Evolutionary conservation across 768 basidiomycete species (phyloP).

Genomic region (Cyathus striatus): DNA sequence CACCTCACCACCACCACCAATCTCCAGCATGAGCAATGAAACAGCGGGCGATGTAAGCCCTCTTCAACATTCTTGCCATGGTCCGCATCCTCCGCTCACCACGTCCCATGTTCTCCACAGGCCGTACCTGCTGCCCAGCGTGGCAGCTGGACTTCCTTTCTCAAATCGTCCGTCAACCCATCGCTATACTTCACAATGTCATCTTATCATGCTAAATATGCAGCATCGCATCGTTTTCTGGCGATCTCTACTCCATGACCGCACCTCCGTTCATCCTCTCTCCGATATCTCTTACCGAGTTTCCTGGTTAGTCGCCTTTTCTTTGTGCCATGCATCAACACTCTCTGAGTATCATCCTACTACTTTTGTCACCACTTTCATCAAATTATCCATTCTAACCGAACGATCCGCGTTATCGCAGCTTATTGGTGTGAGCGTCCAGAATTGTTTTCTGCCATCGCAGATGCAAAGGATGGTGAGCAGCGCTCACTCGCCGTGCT

Average conservation of each 20-base stretch:
- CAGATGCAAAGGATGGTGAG: conserved; percentile 68
- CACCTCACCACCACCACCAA: no score
- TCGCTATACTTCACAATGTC: conserved; percentile 4
- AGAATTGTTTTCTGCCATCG: conserved; percentile 82
- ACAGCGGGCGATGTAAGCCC: no score
- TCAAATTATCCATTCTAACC: no score
- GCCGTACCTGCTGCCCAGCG: conserved; percentile 83
- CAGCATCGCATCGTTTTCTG: conserved; percentile 83
- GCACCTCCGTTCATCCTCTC: conserved; percentile 92
- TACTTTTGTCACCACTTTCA: no score
- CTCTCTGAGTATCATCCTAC: no score
- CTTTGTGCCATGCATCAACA: no score
- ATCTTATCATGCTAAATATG: conserved; percentile 4
- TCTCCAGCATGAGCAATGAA: no score
- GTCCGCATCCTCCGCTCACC: no score
- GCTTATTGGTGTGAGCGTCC: conserved; percentile 98
- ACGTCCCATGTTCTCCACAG: no score
- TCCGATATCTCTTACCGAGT: conserved; percentile 87
- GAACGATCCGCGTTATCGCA: conserved; percentile 27
- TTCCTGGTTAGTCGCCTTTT: conserved; percentile 58
- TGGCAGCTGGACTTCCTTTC: conserved; percentile 83
- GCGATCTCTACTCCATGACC: conserved; percentile 80
- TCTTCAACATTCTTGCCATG: no score
- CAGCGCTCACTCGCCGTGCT: conserved; percentile 77
- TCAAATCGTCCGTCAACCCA: conserved; percentile 69